Evolutionary conservation across 306 rosid genomes (phyloP), one percentile per base, ranked within the genome.

Genomic region (Vigna mungo): DNA sequence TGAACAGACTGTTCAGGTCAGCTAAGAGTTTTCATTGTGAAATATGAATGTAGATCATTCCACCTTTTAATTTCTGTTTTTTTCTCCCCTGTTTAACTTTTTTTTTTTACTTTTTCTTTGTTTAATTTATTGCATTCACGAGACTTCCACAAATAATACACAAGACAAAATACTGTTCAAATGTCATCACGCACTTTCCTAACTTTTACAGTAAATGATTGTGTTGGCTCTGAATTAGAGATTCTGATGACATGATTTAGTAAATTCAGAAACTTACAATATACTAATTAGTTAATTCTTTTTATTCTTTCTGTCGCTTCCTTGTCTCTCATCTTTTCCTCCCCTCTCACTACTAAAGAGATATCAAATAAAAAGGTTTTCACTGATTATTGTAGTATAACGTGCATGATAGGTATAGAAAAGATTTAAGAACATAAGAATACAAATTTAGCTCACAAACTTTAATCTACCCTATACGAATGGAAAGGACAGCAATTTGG

Each of bases 1-100:
- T 83, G 97, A 95, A 77, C 95, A 92, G 85, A 95, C 96, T 15
- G 96, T 95, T 71, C 95, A 90, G 89, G 98, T 92, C 25, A 86
- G 78, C 68, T 64, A 12, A 71, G 39, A 52, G 53, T 78, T 72
- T 68, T 5, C 58, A 61, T 39, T 59, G 37, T 15, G 27, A 49
- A 68, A 41, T 55, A 49, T 13, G 61, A 63, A 66, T 23, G 1
- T 49, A 37, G 32, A 54, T 36, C 44, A 65, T 25, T 48, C 71
- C 12, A 60, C 71, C 49, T 32, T 61, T 25, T 52, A 7, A 7
- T 46, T 37, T 46, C 4, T 37, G 23, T 76, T 70, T 12, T 74
- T 62, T 52, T 76, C 32, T 61, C 64, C 39, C 41, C 9, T 7
- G 12, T 32, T 52, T 4, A 54, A 32, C 18, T 23, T 36, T 0